Evolutionary conservation across 1,139 yeast species (phyloP), one percentile per base, ranked within the genome.

Genomic region (Geotrichum cucujoidarum): DNA sequence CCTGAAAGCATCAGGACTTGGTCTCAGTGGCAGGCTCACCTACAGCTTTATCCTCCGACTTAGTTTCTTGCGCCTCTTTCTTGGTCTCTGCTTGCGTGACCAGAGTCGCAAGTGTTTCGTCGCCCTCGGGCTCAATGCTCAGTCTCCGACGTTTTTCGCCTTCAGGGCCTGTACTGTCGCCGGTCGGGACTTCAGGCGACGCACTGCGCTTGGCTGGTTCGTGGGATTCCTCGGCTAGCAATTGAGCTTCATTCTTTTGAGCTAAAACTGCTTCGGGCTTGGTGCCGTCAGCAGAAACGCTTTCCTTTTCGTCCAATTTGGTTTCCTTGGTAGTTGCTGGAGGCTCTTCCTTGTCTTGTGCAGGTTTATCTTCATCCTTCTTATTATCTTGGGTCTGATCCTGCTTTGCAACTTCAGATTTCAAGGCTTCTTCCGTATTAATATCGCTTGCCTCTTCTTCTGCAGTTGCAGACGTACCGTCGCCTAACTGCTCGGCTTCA

Each of bases 81-180:
- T 31, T 31, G n/a, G n/a, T n/a, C n/a, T n/a, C n/a, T n/a, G n/a
- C n/a, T n/a, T n/a, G n/a, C n/a, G n/a, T n/a, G n/a, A n/a, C n/a
- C n/a, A n/a, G n/a, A n/a, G n/a, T n/a, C n/a, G n/a, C n/a, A n/a
- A n/a, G n/a, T n/a, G n/a, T n/a, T n/a, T n/a, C n/a, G n/a, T n/a
- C n/a, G 4, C 35, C 32, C 18, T 37, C 32, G 8, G 38, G 38
- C 22, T 45, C 49, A 22, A 36, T 38, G 6, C 42, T 22, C 8
- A 46, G 46, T 37, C 40, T 32, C 4, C 45, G 49, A n/a, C 49
- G 45, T 41, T 46, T 46, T 29, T 46, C 49, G 11, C 49, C 49
- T 13, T 41, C 38, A 1, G 31, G 11, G 14, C 45, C 45, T 11
- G 41, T 41, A 6, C n/a, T n/a, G n/a, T n/a, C n/a, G n/a, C n/a